A percentile compares a stretch with the other conserved stretches of the same genome.
These are phyloP conservation scores for Mucuna pruriens DNA, from an alignment of 306 rosid genomes.

Conservation along the genomic window DNA sequence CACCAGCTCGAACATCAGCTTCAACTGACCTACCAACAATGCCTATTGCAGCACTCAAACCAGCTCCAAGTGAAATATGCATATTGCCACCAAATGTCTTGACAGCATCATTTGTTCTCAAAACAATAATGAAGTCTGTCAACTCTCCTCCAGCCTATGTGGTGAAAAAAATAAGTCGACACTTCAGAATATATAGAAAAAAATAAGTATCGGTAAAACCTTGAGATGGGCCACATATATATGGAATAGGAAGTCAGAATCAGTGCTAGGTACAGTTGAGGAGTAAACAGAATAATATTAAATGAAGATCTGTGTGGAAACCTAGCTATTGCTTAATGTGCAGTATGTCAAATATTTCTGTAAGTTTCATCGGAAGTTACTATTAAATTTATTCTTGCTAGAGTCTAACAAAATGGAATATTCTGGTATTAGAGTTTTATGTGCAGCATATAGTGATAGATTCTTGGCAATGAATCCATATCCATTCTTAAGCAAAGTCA, in stretches of 20 bases:
- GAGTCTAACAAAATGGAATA: slow-evolving; percentile 19
- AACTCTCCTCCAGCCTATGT: slow-evolving; percentile 94
- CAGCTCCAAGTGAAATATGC: slow-evolving; percentile 93
- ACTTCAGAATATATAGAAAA: slow-evolving; percentile 18
- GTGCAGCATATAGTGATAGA: not conserved
- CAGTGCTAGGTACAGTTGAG: slow-evolving; percentile 27
- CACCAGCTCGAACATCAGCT: slow-evolving; percentile 98
- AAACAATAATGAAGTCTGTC: slow-evolving; percentile 85
- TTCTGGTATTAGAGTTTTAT: slow-evolving; percentile 2
- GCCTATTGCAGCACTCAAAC: slow-evolving; percentile 95
- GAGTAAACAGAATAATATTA: not conserved
- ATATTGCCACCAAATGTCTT: slow-evolving; percentile 78
- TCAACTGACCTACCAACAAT: slow-evolving; percentile 82
- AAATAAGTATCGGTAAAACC: slow-evolving; percentile 14
- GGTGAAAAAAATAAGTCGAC: slow-evolving; percentile 6
- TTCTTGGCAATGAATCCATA: slow-evolving; percentile 1
- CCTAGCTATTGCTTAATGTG: slow-evolving; percentile 24
- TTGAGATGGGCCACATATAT: slow-evolving; percentile 8
- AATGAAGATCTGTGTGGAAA: not conserved
- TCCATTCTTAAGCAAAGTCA: slow-evolving; percentile 3
- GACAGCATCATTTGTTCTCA: slow-evolving; percentile 83
- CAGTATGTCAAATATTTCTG: not conserved
- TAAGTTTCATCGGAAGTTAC: not conserved
- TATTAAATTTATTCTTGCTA: not conserved
- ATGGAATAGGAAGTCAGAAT: not conserved